Conservation (phyloP, 1,139 yeast genomes). For the Pichia sp. region DNA sequence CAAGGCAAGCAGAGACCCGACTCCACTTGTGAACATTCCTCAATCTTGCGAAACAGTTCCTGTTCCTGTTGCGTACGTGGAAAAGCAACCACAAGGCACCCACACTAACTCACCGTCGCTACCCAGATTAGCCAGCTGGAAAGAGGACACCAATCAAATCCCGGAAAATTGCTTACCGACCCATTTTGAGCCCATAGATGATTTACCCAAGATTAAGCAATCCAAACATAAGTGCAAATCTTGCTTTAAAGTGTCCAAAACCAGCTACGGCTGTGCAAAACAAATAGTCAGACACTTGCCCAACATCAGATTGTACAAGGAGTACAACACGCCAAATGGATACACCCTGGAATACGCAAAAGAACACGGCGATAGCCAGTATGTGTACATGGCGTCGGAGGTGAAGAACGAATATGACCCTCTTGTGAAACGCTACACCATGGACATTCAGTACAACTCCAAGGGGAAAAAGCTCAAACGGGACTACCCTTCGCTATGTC, state of each 20-base stretch:
- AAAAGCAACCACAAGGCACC: not conserved
- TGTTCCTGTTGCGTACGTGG: not conserved
- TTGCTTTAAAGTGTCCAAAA: constrained; percentile 12
- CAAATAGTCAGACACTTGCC: constrained; percentile 11
- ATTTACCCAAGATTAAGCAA: constrained; percentile 8
- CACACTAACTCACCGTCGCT: not conserved
- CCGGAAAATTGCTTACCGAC: constrained; percentile 6
- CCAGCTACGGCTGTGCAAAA: constrained; percentile 14
- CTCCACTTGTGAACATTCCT: not conserved
- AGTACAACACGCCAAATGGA: constrained; percentile 15
- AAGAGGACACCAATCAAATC: not conserved
- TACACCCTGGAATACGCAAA: constrained; percentile 11
- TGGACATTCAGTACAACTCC: not conserved
- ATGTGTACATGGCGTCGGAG: constrained; percentile 7
- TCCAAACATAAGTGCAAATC: constrained; percentile 11
- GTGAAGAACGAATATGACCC: constrained; percentile 12
- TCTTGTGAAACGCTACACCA: constrained; percentile 8
- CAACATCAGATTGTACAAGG: constrained; percentile 7
- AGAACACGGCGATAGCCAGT: constrained; percentile 6
- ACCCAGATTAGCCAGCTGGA: not conserved
- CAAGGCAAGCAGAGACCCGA: not conserved
- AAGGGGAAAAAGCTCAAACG: constrained; percentile 13
- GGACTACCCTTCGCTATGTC: constrained; percentile 17
- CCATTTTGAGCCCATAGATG: constrained; percentile 1
- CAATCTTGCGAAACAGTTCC: not conserved